phyloP scores from a whole-genome alignment of 768 basidiomycete genomes.

The Trametes maxima region DNA sequence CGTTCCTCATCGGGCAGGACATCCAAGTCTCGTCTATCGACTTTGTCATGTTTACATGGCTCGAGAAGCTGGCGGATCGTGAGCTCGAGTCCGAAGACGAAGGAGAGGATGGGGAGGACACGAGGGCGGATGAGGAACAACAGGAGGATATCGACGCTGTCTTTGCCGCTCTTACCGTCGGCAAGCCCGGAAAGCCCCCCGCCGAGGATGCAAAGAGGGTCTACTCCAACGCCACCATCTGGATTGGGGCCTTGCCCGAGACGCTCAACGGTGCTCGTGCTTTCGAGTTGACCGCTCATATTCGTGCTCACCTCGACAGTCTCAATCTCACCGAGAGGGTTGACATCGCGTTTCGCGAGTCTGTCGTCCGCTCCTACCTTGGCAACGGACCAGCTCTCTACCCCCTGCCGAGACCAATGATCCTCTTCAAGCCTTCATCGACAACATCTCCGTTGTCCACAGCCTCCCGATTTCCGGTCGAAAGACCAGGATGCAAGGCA shows the following conservation, averaged over 20 bases:
- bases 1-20: slow-evolving; percentile 8
- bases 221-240: slow-evolving; percentile 29
- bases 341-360: slow-evolving; percentile 33
- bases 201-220: slow-evolving; percentile 29
- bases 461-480: slow-evolving; percentile 38
- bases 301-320: slow-evolving; percentile 24
- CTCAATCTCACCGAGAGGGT: slow-evolving; percentile 18
- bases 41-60: slow-evolving; percentile 18
- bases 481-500: slow-evolving; percentile 40
- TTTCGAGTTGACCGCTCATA: slow-evolving; percentile 19
- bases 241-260: slow-evolving; percentile 31
- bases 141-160: slow-evolving; percentile 27
- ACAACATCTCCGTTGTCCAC: slow-evolving; percentile 40
- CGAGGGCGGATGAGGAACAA: slow-evolving; percentile 14
- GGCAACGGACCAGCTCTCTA: slow-evolving; percentile 27
- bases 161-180: slow-evolving; percentile 1
- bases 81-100: slow-evolving; percentile 15
- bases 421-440: slow-evolving; percentile 39
- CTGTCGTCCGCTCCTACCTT: slow-evolving; percentile 9
- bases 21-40: slow-evolving; percentile 14
- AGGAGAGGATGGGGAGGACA: slow-evolving; percentile 26
- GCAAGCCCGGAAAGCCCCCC: slow-evolving; percentile 27
- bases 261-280: slow-evolving; percentile 28
- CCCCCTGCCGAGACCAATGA: slow-evolving; percentile 27
- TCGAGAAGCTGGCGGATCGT: slow-evolving; percentile 9